Conservation (phyloP, 2,329 filamentous ascomycete species). For the Beauveria scarabaeidicola region DNA sequence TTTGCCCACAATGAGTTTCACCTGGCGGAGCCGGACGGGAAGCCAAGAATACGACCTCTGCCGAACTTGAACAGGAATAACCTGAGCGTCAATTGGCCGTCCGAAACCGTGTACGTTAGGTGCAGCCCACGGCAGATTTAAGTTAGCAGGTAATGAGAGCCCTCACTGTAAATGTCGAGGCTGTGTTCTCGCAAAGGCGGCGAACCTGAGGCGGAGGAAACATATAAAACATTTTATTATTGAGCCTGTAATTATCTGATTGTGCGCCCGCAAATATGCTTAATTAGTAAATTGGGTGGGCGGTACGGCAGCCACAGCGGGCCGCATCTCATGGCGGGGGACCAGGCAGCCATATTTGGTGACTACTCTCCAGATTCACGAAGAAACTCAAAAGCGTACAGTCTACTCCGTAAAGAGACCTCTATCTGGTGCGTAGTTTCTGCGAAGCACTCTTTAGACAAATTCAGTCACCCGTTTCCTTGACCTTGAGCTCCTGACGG, state of each 20-base stretch:
- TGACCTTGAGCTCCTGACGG: no score
- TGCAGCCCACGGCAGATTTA: not conserved
- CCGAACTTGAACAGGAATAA: constrained; percentile 13
- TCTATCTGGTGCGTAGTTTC: no score
- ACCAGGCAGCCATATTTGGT: not conserved
- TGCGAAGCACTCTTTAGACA: no score
- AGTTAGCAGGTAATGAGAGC: not conserved
- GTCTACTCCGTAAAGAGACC: no score
- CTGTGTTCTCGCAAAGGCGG: not conserved
- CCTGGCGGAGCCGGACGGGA: constrained; percentile 32
- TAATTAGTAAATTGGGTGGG: not conserved
- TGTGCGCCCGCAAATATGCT: not conserved
- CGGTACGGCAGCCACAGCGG: not conserved
- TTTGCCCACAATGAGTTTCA: constrained; percentile 39
- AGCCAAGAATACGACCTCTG: constrained; percentile 11
- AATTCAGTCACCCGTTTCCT: no score
- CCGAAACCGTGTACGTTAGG: not conserved
- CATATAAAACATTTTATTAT: not conserved
- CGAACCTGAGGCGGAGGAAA: not conserved
- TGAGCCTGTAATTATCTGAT: not conserved
- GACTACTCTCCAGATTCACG: no score
- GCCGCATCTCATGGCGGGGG: not conserved
- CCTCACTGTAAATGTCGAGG: not conserved
- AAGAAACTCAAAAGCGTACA: no score
- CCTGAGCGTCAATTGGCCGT: not conserved